Conservation (phyloP, 306 rosid species). For the Cucumis hystrix region DNA sequence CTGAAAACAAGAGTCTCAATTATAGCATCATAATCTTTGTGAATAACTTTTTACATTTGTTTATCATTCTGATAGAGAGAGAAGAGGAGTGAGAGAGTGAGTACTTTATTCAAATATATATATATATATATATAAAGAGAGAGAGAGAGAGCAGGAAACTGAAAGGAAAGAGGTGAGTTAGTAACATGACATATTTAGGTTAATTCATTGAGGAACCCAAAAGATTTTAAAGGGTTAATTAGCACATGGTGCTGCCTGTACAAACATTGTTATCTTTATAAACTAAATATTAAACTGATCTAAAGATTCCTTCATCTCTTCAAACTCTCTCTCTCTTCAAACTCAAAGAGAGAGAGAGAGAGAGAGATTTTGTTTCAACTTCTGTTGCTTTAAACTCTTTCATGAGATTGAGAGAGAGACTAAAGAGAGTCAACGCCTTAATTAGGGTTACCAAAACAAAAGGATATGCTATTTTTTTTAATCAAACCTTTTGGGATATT, state of each 20-base stretch:
- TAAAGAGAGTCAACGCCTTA: neutral
- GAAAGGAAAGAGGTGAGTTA: neutral
- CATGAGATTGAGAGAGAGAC: neutral
- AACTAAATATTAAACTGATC: neutral
- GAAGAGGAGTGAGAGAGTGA: neutral
- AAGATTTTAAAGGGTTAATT: neutral
- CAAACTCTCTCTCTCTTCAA: neutral
- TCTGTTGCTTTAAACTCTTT: neutral
- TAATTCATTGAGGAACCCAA: neutral
- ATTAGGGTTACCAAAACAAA: neutral
- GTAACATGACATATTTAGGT: neutral
- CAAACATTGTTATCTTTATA: neutral
- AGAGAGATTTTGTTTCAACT: neutral
- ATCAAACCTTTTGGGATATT: neutral
- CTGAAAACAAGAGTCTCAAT: neutral
- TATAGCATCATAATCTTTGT: neutral
- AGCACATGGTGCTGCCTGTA: conserved; percentile 7
- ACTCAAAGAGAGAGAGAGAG: neutral
- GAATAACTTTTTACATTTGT: neutral
- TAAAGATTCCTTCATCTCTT: neutral
- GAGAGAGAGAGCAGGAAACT: neutral
- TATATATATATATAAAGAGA: neutral
- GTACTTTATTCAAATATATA: neutral
- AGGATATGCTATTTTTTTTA: neutral
- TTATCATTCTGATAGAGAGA: no score